Evolutionary conservation across 345 rosid species (phyloP).

Genomic region (Combretum micranthum): DNA sequence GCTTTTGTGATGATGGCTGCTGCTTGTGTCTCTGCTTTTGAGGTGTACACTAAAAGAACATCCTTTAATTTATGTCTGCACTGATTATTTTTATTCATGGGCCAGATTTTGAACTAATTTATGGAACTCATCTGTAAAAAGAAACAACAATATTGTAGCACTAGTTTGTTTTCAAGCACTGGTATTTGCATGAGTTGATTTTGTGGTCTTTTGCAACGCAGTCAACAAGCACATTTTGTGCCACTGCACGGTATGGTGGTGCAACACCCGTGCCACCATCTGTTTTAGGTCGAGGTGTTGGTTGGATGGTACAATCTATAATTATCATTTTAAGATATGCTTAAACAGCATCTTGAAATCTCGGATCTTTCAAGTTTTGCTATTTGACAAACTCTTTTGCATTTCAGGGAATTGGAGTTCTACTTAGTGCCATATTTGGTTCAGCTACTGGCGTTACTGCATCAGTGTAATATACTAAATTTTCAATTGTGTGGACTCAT

Average conservation of each 20-base stretch:
- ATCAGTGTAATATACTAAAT: conserved; percentile 43
- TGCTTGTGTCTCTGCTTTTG: conserved; percentile 57
- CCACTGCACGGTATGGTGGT: conserved; percentile 62
- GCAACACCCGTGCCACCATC: conserved; percentile 70
- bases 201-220: conserved; percentile 11
- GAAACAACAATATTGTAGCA: too few relatives aligned
- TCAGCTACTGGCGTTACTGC: conserved; percentile 49
- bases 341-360: too few relatives aligned
- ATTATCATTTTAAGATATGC: too few relatives aligned
- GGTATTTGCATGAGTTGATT: neutral
- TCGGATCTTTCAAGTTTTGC: neutral
- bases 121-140: too few relatives aligned
- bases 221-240: conserved; percentile 60
- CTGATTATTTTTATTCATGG: too few relatives aligned
- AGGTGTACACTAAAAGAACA: conserved; percentile 23
- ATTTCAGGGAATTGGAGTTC: conserved; percentile 56
- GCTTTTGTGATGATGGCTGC: conserved; percentile 64
- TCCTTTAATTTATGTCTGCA: too few relatives aligned
- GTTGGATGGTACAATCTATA: conserved; percentile 46
- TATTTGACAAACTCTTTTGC: conserved; percentile 1
- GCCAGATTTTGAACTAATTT: too few relatives aligned
- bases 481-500: neutral
- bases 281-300: conserved; percentile 56
- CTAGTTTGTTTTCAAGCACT: neutral
- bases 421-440: conserved; percentile 51